Evolutionary conservation across 306 rosid species (phyloP), one percentile per base, ranked within the genome.

Genomic region (Medicago truncatula): DNA sequence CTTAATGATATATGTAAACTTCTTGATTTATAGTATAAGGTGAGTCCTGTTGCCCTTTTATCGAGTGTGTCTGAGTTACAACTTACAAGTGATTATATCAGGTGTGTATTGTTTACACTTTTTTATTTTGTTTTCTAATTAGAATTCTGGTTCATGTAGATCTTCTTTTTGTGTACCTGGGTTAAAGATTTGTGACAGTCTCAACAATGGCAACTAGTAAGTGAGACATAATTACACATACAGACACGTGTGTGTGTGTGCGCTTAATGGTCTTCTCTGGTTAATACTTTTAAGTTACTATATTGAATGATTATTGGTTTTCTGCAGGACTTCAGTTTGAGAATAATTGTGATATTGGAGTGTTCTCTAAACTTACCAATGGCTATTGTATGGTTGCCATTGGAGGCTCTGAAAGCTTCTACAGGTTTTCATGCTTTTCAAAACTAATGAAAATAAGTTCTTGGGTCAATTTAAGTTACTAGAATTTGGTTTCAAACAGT

Each of bases 311-410:
- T 28, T 64, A 9, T 76, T 70, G 31, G 28, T 23, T 67, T 40
- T 64, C 23, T 77, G 67, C 78, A 96, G 98, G 99, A 75, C 82
- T 96, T 67, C 92, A 87, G 88, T 96, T 96, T 77, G 99, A 96
- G 83, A 96, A 96, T 81, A 82, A 85, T 12, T 96, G 97, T 78
- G 98, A 96, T 23, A 47, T 96, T 69, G 99, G 99, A 41, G 99
- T 89, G 12, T 96, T 96, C 74, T 92, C 97, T n/a, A 96, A 96
- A 86, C 96, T 96, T 58, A 92, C 97, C 14, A 96, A 96, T 78
- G 93, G 92, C 2, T 96, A 89, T 84, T 96, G 99, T 68, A 83
- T 96, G 93, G 99, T 96, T 75, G 93, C 98, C 40, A 96, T 92
- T 47, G 99, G 99, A 50, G 99, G 98, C 66, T 96, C 99, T 12